phyloP scores from a whole-genome alignment of 352 stramenopile species.

The Phytophthora litchii region DNA sequence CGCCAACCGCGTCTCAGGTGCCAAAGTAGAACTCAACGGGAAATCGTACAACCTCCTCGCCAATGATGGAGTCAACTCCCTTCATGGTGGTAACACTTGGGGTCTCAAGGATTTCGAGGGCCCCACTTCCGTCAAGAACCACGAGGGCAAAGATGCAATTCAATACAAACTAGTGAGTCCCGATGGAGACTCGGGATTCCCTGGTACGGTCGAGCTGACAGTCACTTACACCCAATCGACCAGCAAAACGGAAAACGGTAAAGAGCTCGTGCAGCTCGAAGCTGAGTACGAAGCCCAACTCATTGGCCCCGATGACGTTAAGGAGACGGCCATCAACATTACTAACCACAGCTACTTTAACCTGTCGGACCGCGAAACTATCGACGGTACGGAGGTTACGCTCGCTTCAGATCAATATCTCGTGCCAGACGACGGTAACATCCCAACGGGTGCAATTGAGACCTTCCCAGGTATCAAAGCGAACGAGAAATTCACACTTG shows the following conservation, averaged over 20 bases:
- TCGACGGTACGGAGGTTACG: constrained; percentile 32
- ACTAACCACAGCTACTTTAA: constrained; percentile 43
- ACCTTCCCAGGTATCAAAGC: constrained; percentile 34
- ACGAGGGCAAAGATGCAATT: constrained; percentile 27
- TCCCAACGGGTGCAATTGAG: constrained; percentile 33
- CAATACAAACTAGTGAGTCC: constrained; percentile 33
- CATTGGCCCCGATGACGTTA: constrained; percentile 25
- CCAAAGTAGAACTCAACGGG: constrained; percentile 33
- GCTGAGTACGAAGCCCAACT: constrained; percentile 35
- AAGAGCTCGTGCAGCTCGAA: constrained; percentile 31
- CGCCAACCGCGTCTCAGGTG: constrained; percentile 31
- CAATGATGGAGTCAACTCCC: constrained; percentile 33
- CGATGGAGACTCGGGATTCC: constrained; percentile 36
- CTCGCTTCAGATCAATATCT: constrained; percentile 34
- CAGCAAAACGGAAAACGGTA: constrained; percentile 28
- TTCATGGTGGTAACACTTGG: constrained; percentile 37
- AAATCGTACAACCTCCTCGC: constrained; percentile 36
- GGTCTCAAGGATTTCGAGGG: constrained; percentile 31
- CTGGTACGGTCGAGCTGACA: constrained; percentile 24
- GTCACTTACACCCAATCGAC: constrained; percentile 35
- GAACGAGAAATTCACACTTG: constrained; percentile 28
- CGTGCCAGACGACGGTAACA: constrained; percentile 31
- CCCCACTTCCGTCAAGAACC: constrained; percentile 20
- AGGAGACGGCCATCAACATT: constrained; percentile 39
- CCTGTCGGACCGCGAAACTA: constrained; percentile 34